Conservation (phyloP, 2,329 filamentous ascomycete genomes). For the Talaromyces amestolkiae region DNA sequence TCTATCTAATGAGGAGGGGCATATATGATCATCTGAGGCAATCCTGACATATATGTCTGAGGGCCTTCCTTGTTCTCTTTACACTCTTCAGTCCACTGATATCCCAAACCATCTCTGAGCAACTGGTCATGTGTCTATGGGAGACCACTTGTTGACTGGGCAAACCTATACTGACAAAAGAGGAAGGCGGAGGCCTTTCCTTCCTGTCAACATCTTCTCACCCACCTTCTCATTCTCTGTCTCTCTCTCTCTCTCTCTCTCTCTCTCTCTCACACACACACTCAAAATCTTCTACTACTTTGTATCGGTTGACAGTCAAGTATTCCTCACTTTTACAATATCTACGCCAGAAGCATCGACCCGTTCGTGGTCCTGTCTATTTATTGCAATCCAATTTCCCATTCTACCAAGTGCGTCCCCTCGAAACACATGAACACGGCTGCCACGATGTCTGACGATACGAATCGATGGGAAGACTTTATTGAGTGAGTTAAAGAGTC, state of each 20-base stretch:
- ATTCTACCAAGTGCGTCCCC: too few relatives aligned
- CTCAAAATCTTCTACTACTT: background rate
- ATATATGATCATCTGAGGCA: too few relatives aligned
- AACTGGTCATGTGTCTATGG: background rate
- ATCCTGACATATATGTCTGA: background rate
- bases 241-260: background rate
- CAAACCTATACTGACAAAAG: background rate
- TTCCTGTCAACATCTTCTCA: background rate
- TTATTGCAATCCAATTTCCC: too few relatives aligned
- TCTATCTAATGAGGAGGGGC: background rate
- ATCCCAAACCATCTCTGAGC: background rate
- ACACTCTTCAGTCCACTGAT: background rate
- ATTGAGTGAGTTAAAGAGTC: background rate
- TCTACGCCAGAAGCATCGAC: background rate
- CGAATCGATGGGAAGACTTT: background rate
- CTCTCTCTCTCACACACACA: background rate
- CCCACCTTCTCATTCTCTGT: background rate
- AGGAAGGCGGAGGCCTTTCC: background rate
- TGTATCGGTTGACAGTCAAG: background rate
- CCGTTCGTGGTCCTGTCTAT: background rate
- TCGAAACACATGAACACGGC: background rate
- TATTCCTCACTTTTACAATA: background rate
- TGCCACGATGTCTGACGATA: background rate
- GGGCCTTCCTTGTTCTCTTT: background rate
- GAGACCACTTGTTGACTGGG: background rate